Conservation (phyloP, 2,329 filamentous ascomycete species). For the Albifimbria verrucaria region DNA sequence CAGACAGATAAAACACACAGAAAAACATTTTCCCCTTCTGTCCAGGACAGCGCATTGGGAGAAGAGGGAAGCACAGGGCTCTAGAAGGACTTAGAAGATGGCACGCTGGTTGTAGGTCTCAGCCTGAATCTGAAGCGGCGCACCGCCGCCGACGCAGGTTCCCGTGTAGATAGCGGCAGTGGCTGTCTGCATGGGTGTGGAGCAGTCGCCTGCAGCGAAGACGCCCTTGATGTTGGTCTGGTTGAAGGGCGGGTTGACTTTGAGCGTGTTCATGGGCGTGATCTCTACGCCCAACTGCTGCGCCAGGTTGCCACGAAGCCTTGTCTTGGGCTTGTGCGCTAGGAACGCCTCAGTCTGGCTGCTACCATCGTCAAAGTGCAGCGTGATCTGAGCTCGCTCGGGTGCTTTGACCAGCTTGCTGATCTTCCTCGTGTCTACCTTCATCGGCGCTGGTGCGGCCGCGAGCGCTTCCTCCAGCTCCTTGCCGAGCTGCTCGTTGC, state of each 20-base stretch:
- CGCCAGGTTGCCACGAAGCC: constrained; percentile 33
- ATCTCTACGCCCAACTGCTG: constrained; percentile 36
- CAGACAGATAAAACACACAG: too few relatives aligned
- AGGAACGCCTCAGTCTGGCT: neutral
- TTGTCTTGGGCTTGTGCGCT: constrained; percentile 20
- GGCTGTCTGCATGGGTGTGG: constrained; percentile 12
- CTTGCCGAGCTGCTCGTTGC: constrained; percentile 9
- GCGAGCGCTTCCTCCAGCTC: neutral
- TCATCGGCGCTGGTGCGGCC: neutral
- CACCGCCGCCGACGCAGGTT: neutral
- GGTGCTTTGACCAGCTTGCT: neutral
- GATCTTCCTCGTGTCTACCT: neutral
- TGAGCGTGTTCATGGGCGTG: constrained; percentile 33
- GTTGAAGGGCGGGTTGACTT: constrained; percentile 35
- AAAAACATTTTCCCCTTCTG: too few relatives aligned
- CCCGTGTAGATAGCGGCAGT: neutral
- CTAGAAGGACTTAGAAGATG: too few relatives aligned
- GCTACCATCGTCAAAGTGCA: constrained; percentile 1
- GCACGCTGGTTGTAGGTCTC: neutral
- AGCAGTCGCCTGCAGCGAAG: constrained; percentile 45
- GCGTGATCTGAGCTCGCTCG: neutral
- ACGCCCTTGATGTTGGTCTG: constrained; percentile 41
- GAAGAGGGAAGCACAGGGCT: too few relatives aligned
- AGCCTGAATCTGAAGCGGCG: neutral
- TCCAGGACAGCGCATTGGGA: too few relatives aligned